Percentiles rank a stretch among this genome's conserved stretches.
These are phyloP conservation scores for Capsella rubella DNA, from an alignment of 441 rosid genomes.

Conservation along the genomic window DNA sequence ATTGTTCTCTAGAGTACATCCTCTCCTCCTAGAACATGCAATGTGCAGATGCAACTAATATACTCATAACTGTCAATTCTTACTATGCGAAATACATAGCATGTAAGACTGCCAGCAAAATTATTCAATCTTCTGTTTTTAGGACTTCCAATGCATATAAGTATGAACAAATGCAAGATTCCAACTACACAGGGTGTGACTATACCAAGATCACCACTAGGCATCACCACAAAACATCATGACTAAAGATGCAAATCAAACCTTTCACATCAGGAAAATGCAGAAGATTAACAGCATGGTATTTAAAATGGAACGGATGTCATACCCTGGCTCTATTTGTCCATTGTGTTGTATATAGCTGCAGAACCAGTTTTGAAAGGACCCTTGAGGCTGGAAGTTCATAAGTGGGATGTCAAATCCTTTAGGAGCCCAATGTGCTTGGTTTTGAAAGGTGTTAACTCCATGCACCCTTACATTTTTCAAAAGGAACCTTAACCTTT, in stretches of 20 bases:
- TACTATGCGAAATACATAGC: neutral
- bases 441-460: neutral
- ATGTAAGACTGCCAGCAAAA: neutral
- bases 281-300: neutral
- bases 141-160: neutral
- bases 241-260: neutral
- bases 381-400: neutral
- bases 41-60: neutral
- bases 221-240: neutral
- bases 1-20: neutral
- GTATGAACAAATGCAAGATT: neutral
- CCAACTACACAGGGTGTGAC: neutral
- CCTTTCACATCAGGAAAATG: neutral
- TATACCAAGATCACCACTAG: neutral
- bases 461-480: neutral
- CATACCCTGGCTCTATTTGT: neutral
- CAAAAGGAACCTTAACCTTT: neutral
- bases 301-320: neutral
- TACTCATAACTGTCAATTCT: neutral
- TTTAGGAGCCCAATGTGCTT: neutral
- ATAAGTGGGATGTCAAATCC: neutral
- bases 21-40: neutral
- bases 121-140: neutral
- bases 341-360: neutral
- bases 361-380: conserved; percentile 2